phyloP scores from a whole-genome alignment of 176 grass and related monocot species.

The Hordeum marinum region DNA sequence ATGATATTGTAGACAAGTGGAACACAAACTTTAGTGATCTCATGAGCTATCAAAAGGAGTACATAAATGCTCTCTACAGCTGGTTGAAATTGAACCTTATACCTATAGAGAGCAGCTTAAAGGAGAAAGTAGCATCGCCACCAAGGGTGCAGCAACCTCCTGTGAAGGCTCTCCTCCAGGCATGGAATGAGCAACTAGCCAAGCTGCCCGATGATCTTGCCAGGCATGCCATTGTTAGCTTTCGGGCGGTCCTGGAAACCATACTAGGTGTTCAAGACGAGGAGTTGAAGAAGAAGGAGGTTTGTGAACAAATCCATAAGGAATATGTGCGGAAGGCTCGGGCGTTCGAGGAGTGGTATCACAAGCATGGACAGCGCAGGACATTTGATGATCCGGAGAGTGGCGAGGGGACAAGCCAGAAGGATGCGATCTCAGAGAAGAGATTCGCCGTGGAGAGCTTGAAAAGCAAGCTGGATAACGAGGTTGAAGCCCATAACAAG shows the following conservation, averaged over 20 bases:
- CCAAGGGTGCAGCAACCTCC: slow-evolving; percentile 63
- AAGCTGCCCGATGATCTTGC: slow-evolving; percentile 82
- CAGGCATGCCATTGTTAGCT: slow-evolving; percentile 66
- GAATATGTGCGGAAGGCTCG: slow-evolving; percentile 60
- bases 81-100: slow-evolving; percentile 91
- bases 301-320: slow-evolving; percentile 43
- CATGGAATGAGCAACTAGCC: slow-evolving; percentile 72
- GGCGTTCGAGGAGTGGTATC: slow-evolving; percentile 91
- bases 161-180: slow-evolving; percentile 70
- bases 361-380: slow-evolving; percentile 56
- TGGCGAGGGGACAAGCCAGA: slow-evolving; percentile 37
- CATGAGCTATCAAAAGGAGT: slow-evolving; percentile 73
- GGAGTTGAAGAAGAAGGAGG: slow-evolving; percentile 91
- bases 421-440: slow-evolving; percentile 65
- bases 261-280: slow-evolving; percentile 81
- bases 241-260: slow-evolving; percentile 72
- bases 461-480: slow-evolving; percentile 65
- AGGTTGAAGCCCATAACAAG: slow-evolving; percentile 52
- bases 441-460: slow-evolving; percentile 61
- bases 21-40: slow-evolving; percentile 62
- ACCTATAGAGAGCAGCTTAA: slow-evolving; percentile 94
- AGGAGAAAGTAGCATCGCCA: slow-evolving; percentile 87
- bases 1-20: slow-evolving; percentile 73
- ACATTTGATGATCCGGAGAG: slow-evolving; percentile 49
- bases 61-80: slow-evolving; percentile 62